These are phyloP conservation scores for Datura wrightii DNA, from an alignment of 257 asterid genomes.

Conservation along the genomic window DNA sequence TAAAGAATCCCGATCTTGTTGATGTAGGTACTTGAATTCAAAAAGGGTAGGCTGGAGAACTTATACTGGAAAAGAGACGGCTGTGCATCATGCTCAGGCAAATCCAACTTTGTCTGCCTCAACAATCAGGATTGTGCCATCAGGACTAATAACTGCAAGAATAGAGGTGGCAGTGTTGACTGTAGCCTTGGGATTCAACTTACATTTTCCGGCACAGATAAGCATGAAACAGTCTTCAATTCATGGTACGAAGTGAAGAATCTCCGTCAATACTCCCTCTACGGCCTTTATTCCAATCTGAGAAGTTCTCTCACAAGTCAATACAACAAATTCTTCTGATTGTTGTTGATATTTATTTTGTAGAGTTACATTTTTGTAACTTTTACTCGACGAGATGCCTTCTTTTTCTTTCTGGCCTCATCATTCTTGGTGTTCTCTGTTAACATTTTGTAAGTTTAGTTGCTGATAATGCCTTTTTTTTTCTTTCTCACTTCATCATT, in stretches of 20 bases:
- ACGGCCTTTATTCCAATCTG: constrained; percentile 76
- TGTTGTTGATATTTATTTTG: not conserved
- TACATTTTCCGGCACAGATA: constrained; percentile 91
- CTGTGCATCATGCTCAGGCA: constrained; percentile 65
- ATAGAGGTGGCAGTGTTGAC: constrained; percentile 77
- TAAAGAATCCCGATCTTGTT: not conserved
- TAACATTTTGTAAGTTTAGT: no score
- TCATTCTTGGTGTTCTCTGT: not conserved
- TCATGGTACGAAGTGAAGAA: constrained; percentile 95
- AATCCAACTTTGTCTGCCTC: constrained; percentile 68
- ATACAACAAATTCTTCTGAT: constrained; percentile 64
- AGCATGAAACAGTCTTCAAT: constrained; percentile 77
- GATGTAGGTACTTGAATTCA: constrained; percentile 78
- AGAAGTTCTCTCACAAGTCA: constrained; percentile 77
- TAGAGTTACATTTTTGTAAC: not conserved
- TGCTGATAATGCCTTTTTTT: no score
- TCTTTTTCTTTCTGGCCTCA: not conserved
- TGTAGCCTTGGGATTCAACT: constrained; percentile 92
- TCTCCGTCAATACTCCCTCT: constrained; percentile 95
- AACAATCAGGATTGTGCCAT: constrained; percentile 88
- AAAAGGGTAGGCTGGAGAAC: constrained; percentile 91
- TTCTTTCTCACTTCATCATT: not conserved
- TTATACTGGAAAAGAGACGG: constrained; percentile 88
- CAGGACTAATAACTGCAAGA: constrained; percentile 63
- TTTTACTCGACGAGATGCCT: not conserved